phyloP scores from a whole-genome alignment of 371 early-diverging fungal genomes.

The Batkoa obscura region DNA sequence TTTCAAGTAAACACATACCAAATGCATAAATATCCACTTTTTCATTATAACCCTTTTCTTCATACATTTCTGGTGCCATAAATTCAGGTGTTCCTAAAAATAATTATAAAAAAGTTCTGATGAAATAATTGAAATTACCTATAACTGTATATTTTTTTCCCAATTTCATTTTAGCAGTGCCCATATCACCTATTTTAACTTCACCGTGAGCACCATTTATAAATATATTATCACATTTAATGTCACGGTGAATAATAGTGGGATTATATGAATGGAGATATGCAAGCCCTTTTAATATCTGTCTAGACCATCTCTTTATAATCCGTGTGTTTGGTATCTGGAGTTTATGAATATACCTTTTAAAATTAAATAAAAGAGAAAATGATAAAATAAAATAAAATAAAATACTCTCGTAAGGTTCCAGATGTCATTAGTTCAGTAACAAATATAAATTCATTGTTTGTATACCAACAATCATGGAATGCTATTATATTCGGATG shows the following conservation, averaged over 20 bases:
- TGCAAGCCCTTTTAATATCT: constrained; percentile 62
- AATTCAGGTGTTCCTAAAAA: constrained; percentile 21
- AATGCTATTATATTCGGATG: constrained; percentile 78
- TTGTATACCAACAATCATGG: constrained; percentile 58
- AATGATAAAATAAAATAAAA: neutral
- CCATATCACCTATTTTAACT: constrained; percentile 88
- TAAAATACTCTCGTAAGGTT: constrained; percentile 36
- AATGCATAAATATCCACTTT: too few relatives aligned
- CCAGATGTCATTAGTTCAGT: constrained; percentile 92
- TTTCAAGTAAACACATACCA: constrained; percentile 75
- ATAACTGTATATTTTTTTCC: too few relatives aligned
- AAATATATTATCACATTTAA: constrained; percentile 78
- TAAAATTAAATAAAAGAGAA: neutral
- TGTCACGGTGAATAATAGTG: constrained; percentile 75
- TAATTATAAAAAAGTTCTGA: too few relatives aligned
- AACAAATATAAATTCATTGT: constrained; percentile 61
- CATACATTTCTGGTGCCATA: constrained; percentile 77
- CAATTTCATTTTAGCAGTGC: constrained; percentile 28
- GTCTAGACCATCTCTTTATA: constrained; percentile 60
- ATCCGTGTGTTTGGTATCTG: constrained; percentile 47
- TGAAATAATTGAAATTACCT: too few relatives aligned
- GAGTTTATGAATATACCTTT: constrained; percentile 39
- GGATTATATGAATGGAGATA: constrained; percentile 51
- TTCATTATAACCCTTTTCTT: too few relatives aligned
- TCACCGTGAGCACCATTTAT: constrained; percentile 82